Evolutionary conservation across 192 early-diverging fungal species (phyloP).

Genomic region (Backusella morwellensis): DNA sequence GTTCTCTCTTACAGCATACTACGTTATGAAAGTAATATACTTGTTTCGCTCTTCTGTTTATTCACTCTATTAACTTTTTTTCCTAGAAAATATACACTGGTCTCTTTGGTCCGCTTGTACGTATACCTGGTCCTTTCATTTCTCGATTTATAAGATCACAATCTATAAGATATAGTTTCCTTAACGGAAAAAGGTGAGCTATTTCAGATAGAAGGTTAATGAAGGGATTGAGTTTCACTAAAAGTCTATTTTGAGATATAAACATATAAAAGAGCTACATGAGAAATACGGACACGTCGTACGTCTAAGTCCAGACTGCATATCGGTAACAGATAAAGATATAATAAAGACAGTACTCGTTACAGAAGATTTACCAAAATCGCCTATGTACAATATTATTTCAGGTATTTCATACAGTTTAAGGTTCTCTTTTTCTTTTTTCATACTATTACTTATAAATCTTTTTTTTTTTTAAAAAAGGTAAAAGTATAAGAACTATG

Average conservation of each 20-base stretch:
- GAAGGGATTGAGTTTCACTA: background rate
- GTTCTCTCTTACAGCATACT: conserved; percentile 1
- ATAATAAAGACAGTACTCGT: conserved; percentile 35
- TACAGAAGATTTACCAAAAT: conserved; percentile 25
- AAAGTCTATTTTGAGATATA: background rate
- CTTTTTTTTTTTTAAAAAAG: background rate
- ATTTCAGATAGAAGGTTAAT: background rate
- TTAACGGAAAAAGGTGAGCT: conserved; percentile 11
- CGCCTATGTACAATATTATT: background rate
- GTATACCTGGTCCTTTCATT: conserved; percentile 23
- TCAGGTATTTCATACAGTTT: background rate
- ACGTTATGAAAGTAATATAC: background rate
- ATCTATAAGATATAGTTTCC: background rate
- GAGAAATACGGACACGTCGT: conserved; percentile 41
- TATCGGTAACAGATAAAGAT: conserved; percentile 42
- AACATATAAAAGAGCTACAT: conserved; percentile 19
- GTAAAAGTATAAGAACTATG: conserved; percentile 10
- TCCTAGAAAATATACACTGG: conserved; percentile 23
- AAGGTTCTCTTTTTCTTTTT: background rate
- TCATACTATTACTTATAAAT: background rate
- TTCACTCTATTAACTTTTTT: background rate
- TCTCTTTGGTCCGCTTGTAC: conserved; percentile 16
- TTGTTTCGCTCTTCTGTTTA: background rate
- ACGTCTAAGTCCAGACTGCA: conserved; percentile 25
- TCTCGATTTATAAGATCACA: conserved; percentile 15